Conservation (phyloP, 352 stramenopile species). For the Globisporangium mamillatum region DNA sequence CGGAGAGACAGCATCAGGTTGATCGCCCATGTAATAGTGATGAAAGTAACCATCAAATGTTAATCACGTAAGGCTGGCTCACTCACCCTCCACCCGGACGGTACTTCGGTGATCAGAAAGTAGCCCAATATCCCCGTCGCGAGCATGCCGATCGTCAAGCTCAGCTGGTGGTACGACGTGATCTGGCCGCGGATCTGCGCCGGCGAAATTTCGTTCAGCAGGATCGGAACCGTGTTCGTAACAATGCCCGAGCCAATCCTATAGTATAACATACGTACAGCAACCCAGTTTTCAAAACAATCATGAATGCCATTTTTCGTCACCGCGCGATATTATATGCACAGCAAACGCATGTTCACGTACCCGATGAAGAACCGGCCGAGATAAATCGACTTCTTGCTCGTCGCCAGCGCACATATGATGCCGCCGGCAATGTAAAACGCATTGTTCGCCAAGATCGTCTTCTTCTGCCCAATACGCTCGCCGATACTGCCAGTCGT, state of each 20-base stretch:
- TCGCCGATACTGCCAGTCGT: conserved; percentile 50
- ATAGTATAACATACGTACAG: neutral
- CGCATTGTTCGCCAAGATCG: conserved; percentile 68
- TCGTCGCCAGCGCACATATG: conserved; percentile 54
- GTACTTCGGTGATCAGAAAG: conserved; percentile 71
- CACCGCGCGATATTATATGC: neutral
- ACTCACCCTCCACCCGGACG: conserved; percentile 73
- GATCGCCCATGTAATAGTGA: neutral
- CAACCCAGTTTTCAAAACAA: neutral
- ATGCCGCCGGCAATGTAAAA: conserved; percentile 61
- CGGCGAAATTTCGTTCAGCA: conserved; percentile 83
- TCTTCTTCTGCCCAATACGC: conserved; percentile 58
- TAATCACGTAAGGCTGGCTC: neutral
- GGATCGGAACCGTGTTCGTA: conserved; percentile 79
- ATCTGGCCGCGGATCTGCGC: conserved; percentile 61
- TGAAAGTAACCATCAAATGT: neutral
- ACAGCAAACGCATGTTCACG: neutral
- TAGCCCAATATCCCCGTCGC: conserved; percentile 71
- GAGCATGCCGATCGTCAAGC: conserved; percentile 88
- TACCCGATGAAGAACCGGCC: conserved; percentile 57
- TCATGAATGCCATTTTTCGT: neutral
- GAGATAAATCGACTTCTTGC: conserved; percentile 58
- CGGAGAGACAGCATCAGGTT: neutral
- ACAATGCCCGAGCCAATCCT: conserved; percentile 69
- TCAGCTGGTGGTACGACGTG: conserved; percentile 85